Evolutionary conservation across 1,284 basidiomycete genomes (phyloP).

Genomic region (Ganoderma sp.): DNA sequence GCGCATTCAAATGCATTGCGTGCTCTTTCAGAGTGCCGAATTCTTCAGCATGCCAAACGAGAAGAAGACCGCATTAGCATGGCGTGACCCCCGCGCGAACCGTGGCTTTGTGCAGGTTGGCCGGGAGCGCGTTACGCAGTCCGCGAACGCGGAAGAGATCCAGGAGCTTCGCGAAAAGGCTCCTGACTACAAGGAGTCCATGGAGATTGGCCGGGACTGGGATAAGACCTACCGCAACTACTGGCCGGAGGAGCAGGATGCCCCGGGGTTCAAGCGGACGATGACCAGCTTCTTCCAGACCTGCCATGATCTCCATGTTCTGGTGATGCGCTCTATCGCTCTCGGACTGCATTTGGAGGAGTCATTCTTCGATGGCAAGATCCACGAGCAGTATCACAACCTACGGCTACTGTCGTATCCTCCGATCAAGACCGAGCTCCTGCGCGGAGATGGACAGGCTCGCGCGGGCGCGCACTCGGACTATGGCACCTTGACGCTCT

Average conservation of each 20-base stretch:
- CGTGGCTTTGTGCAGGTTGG: slow-evolving; percentile 83
- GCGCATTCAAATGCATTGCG: background rate
- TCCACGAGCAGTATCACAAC: slow-evolving; percentile 79
- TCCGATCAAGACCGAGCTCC: slow-evolving; percentile 62
- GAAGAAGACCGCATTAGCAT: slow-evolving; percentile 70
- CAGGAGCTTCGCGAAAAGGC: slow-evolving; percentile 70
- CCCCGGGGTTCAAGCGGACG: slow-evolving; percentile 69
- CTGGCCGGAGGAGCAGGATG: slow-evolving; percentile 74
- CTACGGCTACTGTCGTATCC: slow-evolving; percentile 79
- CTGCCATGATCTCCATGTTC: slow-evolving; percentile 75
- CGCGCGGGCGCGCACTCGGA: slow-evolving; percentile 85
- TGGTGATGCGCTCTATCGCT: slow-evolving; percentile 83
- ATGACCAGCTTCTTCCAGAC: slow-evolving; percentile 80
- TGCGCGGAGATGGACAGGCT: slow-evolving; percentile 71
- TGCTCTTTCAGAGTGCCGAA: slow-evolving; percentile 60
- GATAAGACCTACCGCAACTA: slow-evolving; percentile 76
- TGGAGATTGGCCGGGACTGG: slow-evolving; percentile 87
- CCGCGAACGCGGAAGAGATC: slow-evolving; percentile 74
- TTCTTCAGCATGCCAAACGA: slow-evolving; percentile 75
- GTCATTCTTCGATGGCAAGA: slow-evolving; percentile 73
- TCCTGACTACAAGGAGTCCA: slow-evolving; percentile 82
- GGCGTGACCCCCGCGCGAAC: slow-evolving; percentile 84
- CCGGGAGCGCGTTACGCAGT: slow-evolving; percentile 81
- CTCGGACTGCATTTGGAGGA: slow-evolving; percentile 77
- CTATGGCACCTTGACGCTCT: slow-evolving; percentile 83